phyloP scores from a whole-genome alignment of 2,329 filamentous ascomycete species.

The Cercospora citrullina region DNA sequence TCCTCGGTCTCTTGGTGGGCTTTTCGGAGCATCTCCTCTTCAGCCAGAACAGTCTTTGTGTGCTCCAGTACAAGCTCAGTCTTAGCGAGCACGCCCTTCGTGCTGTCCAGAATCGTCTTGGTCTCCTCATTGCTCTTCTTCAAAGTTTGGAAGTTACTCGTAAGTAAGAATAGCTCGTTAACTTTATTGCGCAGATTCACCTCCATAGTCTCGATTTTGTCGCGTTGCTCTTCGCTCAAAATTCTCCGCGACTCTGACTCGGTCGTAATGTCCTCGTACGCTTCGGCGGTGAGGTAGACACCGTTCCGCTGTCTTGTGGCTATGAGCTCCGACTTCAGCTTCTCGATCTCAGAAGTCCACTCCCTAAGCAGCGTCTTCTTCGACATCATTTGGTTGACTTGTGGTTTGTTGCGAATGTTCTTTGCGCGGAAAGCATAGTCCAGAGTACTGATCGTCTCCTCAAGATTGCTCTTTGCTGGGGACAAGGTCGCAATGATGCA shows the following conservation, averaged over 20 bases:
- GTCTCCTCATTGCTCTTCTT: conserved; percentile 88
- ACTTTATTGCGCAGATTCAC: conserved; percentile 88
- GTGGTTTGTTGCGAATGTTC: conserved; percentile 97
- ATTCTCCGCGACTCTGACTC: conserved; percentile 91
- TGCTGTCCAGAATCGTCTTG: conserved; percentile 70
- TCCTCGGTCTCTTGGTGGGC: conserved; percentile 85
- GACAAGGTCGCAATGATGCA: conserved; percentile 98
- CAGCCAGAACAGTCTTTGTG: conserved; percentile 72
- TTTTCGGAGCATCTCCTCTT: conserved; percentile 76
- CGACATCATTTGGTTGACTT: conserved; percentile 86
- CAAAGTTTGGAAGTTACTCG: conserved; percentile 79
- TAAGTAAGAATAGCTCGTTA: conserved; percentile 84
- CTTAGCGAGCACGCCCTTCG: conserved; percentile 78
- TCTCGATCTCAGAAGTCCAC: conserved; percentile 90
- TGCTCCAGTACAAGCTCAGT: conserved; percentile 80
- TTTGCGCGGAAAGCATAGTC: conserved; percentile 98
- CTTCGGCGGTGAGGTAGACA: conserved; percentile 86
- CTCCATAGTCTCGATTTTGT: conserved; percentile 91
- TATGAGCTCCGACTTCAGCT: conserved; percentile 89
- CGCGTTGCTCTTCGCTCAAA: conserved; percentile 85
- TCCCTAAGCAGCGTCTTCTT: conserved; percentile 91
- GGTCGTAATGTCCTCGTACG: conserved; percentile 85
- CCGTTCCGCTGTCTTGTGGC: conserved; percentile 91
- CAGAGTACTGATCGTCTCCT: conserved; percentile 96
- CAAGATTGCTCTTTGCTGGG: conserved; percentile 88